A percentile compares a stretch with the other conserved stretches of the same genome.
phyloP scores from a whole-genome alignment of 306 rosid species.

The Quercus aquifolioides region DNA sequence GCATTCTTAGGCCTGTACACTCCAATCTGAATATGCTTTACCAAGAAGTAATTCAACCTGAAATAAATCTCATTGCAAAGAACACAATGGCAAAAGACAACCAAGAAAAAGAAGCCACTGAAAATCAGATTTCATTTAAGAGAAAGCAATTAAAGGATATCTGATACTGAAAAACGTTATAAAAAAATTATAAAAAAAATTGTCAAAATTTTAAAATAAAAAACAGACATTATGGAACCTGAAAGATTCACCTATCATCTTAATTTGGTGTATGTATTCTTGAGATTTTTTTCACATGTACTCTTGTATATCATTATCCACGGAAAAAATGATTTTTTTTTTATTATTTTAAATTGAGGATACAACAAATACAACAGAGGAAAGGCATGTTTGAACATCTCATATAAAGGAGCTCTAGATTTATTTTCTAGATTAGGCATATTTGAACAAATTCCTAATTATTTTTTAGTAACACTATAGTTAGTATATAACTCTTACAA shows the following conservation, averaged over 20 bases:
- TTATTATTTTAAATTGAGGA: too few species aligned
- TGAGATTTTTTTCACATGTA: too few species aligned
- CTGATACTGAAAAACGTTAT: not conserved
- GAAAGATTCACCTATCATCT: not conserved
- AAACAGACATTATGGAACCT: not conserved
- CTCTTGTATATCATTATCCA: too few species aligned
- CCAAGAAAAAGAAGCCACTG: not conserved
- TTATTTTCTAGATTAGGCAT: too few species aligned
- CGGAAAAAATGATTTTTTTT: too few species aligned
- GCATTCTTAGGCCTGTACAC: too few species aligned
- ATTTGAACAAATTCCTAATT: too few species aligned
- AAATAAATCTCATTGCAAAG: slow-evolving; percentile 11
- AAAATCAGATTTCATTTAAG: slow-evolving; percentile 2
- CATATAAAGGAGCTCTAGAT: too few species aligned
- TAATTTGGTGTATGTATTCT: not conserved
- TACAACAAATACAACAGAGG: too few species aligned
- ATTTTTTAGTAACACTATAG: too few species aligned
- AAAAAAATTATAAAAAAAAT: not conserved
- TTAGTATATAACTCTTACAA: too few species aligned
- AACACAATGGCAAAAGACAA: not conserved
- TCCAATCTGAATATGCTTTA: slow-evolving; percentile 57
- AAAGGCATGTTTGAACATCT: too few species aligned
- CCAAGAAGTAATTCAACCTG: slow-evolving; percentile 83
- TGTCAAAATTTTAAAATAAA: not conserved
- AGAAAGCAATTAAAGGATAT: not conserved